Percentiles rank a stretch among this genome's conserved stretches.
Conservation (phyloP, 1,139 yeast genomes). For the Candida mesenterica region DNA sequence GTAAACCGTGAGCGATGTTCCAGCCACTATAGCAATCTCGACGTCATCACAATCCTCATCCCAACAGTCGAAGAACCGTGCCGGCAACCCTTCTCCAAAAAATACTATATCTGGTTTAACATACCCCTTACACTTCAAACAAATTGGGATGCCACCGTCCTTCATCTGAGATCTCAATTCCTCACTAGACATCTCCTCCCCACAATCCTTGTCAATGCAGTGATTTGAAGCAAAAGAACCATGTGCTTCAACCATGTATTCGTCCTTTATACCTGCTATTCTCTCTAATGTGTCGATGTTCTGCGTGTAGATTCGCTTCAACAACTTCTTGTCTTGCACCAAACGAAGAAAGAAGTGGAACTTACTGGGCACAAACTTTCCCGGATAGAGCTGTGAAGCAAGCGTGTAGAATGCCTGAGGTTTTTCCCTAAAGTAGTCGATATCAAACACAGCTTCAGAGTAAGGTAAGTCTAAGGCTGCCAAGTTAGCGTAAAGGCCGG, state of each 20-base stretch:
- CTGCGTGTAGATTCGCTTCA: constrained; percentile 81
- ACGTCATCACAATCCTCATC: constrained; percentile 58
- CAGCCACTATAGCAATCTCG: constrained; percentile 85
- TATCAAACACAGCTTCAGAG: constrained; percentile 95
- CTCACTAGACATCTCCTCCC: constrained; percentile 49
- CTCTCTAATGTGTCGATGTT: constrained; percentile 91
- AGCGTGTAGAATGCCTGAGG: constrained; percentile 85
- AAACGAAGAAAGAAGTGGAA: constrained; percentile 72
- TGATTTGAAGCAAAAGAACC: constrained; percentile 87
- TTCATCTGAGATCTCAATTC: constrained; percentile 46
- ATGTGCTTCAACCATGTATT: constrained; percentile 82
- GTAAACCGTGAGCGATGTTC: constrained; percentile 83
- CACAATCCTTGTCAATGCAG: constrained; percentile 65
- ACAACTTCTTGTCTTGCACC: constrained; percentile 58
- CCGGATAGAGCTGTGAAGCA: constrained; percentile 85
- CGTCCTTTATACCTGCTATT: constrained; percentile 69
- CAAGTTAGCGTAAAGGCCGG: constrained; percentile 85
- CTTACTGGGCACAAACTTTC: constrained; percentile 76
- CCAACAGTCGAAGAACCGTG: constrained; percentile 63
- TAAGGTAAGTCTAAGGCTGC: constrained; percentile 74
- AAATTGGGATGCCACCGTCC: constrained; percentile 46
- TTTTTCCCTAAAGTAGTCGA: constrained; percentile 67
- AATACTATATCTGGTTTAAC: constrained; percentile 93
- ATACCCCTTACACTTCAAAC: constrained; percentile 60
- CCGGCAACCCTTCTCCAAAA: constrained; percentile 85